Conservation (phyloP, 1,284 basidiomycete genomes). For the Acaromyces ingoldii region DNA sequence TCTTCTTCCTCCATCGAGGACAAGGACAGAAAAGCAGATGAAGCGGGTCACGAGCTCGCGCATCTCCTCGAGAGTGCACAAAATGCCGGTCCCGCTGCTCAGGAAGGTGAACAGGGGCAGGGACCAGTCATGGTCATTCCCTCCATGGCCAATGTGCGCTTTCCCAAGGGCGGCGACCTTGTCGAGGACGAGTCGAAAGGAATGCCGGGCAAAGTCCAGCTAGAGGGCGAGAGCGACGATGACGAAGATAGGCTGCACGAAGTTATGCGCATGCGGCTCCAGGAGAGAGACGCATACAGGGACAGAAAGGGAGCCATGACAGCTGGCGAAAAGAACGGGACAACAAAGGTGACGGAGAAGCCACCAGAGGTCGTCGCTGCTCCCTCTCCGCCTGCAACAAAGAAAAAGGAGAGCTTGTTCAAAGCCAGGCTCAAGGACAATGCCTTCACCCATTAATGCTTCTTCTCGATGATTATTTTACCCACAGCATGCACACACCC, state of each 20-base stretch:
- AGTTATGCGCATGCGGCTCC: conserved; percentile 6
- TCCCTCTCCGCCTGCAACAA: too few relatives aligned
- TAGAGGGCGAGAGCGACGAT: conserved; percentile 5
- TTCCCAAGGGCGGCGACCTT: conserved; percentile 1
- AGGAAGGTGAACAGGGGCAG: not conserved
- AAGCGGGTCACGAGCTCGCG: conserved; percentile 12
- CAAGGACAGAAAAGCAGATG: not conserved
- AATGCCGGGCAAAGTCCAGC: not conserved
- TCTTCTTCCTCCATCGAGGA: too few relatives aligned
- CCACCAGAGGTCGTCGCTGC: too few relatives aligned
- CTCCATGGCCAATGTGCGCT: conserved; percentile 21
- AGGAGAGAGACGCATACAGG: conserved; percentile 2
- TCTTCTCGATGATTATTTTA: too few relatives aligned
- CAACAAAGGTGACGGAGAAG: too few relatives aligned
- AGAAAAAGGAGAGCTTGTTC: too few relatives aligned
- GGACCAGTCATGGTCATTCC: conserved; percentile 37
- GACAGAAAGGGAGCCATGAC: not conserved
- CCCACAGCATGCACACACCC: too few relatives aligned
- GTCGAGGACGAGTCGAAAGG: not conserved
- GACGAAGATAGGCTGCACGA: conserved; percentile 7
- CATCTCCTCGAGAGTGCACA: conserved; percentile 20
- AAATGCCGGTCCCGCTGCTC: conserved; percentile 15
- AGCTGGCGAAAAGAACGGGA: too few relatives aligned
- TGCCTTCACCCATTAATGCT: too few relatives aligned
- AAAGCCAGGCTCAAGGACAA: too few relatives aligned